Conservation (phyloP, 768 basidiomycete genomes). For the Leucocoprinus leucothites region DNA sequence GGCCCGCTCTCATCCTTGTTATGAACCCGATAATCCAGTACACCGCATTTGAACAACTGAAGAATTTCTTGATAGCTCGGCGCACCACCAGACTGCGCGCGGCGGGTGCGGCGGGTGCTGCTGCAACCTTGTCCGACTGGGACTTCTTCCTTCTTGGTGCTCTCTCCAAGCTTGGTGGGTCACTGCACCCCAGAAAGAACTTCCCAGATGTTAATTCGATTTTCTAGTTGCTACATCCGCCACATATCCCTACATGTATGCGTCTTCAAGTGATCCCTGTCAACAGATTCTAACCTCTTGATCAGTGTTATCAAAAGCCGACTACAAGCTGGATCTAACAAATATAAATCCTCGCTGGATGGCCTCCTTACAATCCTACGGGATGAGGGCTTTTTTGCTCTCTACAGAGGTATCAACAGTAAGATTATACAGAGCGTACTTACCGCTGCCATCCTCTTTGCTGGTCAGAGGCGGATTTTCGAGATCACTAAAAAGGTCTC, state of each 20-base stretch:
- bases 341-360: slow-evolving; percentile 73
- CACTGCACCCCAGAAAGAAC: not conserved
- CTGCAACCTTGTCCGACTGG: slow-evolving; percentile 66
- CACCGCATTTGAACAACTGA: slow-evolving; percentile 93
- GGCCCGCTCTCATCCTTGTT: slow-evolving; percentile 90
- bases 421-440: slow-evolving; percentile 92
- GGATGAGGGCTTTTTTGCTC: slow-evolving; percentile 76
- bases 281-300: not conserved
- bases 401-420: slow-evolving; percentile 84
- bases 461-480: slow-evolving; percentile 79
- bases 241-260: slow-evolving; percentile 48
- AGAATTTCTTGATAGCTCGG: slow-evolving; percentile 71
- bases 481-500: slow-evolving; percentile 59
- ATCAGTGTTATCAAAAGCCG: slow-evolving; percentile 72
- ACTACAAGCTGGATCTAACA: slow-evolving; percentile 71
- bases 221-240: slow-evolving; percentile 49
- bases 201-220: too few species aligned
- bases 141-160: slow-evolving; percentile 97
- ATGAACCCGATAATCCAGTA: slow-evolving; percentile 95
- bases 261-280: slow-evolving; percentile 13
- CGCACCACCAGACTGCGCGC: slow-evolving; percentile 54
- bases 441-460: slow-evolving; percentile 92
- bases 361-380: slow-evolving; percentile 76
- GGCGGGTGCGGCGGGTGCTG: slow-evolving; percentile 39
- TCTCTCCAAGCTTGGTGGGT: slow-evolving; percentile 79